Evolutionary conservation across 805 yeast genomes (phyloP).

Genomic region (Starmerella cellae): DNA sequence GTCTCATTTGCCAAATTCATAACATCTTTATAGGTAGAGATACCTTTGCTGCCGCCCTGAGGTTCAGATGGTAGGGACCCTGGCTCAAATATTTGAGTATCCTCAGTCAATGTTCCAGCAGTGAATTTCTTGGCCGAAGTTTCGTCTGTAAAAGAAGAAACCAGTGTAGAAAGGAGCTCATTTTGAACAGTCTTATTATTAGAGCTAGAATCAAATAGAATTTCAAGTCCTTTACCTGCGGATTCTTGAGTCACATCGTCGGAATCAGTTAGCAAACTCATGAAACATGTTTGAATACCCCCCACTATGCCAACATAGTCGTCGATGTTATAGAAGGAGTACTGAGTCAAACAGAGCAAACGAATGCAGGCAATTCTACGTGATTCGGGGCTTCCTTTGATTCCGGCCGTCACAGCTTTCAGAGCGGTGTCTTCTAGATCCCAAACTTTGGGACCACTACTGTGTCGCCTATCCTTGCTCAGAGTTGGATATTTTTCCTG

Average conservation of each 20-base stretch:
- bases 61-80: slow-evolving; percentile 70
- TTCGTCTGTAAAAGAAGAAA: slow-evolving; percentile 67
- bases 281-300: slow-evolving; percentile 53
- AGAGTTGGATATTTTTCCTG: slow-evolving; percentile 8
- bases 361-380: slow-evolving; percentile 73
- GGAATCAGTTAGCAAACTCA: slow-evolving; percentile 63
- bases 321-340: slow-evolving; percentile 42
- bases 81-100: slow-evolving; percentile 73
- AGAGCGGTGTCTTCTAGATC: slow-evolving; percentile 39
- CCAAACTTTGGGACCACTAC: not conserved
- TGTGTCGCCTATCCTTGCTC: not conserved
- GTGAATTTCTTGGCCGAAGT: slow-evolving; percentile 33
- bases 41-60: slow-evolving; percentile 33
- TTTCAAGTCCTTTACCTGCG: slow-evolving; percentile 75
- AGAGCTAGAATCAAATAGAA: slow-evolving; percentile 69
- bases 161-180: slow-evolving; percentile 54
- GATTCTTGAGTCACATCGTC: slow-evolving; percentile 87
- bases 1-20: slow-evolving; percentile 81
- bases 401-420: slow-evolving; percentile 36
- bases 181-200: slow-evolving; percentile 42
- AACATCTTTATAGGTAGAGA: slow-evolving; percentile 84
- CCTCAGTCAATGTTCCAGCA: slow-evolving; percentile 60
- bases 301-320: slow-evolving; percentile 33
- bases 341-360: slow-evolving; percentile 69
- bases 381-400: slow-evolving; percentile 50